A percentile compares a stretch with the other conserved stretches of the same genome.
Evolutionary conservation across 352 stramenopile genomes (phyloP).

Genomic region (Discostella stelligera): DNA sequence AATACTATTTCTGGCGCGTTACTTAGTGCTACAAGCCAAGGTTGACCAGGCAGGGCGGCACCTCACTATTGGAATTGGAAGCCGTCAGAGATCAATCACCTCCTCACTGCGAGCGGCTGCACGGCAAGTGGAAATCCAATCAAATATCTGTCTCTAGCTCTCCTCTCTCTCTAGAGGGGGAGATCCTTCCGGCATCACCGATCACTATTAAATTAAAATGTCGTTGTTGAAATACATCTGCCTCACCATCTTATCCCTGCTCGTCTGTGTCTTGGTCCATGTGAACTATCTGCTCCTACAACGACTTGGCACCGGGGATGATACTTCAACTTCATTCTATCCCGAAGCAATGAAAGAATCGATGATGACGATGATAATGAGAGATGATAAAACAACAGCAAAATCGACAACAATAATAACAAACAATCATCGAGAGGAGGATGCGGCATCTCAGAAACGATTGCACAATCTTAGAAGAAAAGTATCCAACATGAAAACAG

Average conservation of each 20-base stretch:
- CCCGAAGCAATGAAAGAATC: background rate
- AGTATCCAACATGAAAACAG: constrained; percentile 10
- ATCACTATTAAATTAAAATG: too few relatives aligned
- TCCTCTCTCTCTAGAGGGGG: too few relatives aligned
- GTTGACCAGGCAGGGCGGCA: too few relatives aligned
- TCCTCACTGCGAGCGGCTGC: too few relatives aligned
- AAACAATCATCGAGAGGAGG: background rate
- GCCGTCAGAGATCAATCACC: too few relatives aligned
- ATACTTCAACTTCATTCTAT: background rate
- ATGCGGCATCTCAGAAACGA: background rate
- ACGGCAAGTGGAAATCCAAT: too few relatives aligned
- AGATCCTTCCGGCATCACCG: too few relatives aligned
- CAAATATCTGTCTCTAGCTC: too few relatives aligned
- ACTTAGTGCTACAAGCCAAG: too few relatives aligned
- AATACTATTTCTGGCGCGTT: too few relatives aligned
- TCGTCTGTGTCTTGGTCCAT: background rate
- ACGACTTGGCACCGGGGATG: background rate
- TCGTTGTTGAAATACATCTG: too few relatives aligned
- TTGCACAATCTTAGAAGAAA: background rate
- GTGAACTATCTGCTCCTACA: constrained; percentile 2
- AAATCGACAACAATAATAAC: background rate
- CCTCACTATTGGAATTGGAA: too few relatives aligned
- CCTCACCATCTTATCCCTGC: background rate
- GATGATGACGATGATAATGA: background rate
- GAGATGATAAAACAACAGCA: background rate